Evolutionary conservation across 352 stramenopile species (phyloP).

Genomic region (Blastocystis sp.): DNA sequence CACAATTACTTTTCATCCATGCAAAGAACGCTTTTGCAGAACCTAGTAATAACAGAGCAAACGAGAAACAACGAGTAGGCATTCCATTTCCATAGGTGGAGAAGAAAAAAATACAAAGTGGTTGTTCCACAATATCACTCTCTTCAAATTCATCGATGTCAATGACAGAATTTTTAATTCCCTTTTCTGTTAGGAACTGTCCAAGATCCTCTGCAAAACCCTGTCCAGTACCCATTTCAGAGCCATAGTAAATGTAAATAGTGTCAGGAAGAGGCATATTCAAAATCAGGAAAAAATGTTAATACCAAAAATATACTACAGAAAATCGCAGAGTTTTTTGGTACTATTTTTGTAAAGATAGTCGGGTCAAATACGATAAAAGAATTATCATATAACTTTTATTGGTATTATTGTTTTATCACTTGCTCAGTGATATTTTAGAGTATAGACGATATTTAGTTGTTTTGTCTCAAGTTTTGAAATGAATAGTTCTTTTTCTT

Average conservation of each 20-base stretch:
- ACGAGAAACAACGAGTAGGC: neutral
- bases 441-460: neutral
- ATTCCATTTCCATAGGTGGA: constrained; percentile 50
- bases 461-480: neutral
- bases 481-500: neutral
- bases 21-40: constrained; percentile 39
- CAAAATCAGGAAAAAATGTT: neutral
- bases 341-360: too few relatives aligned
- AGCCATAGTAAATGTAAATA: constrained; percentile 57
- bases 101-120: constrained; percentile 55
- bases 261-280: neutral
- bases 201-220: constrained; percentile 41
- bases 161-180: constrained; percentile 38
- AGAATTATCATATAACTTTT: neutral
- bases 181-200: neutral
- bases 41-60: neutral
- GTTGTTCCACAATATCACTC: constrained; percentile 28
- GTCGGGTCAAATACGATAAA: too few relatives aligned
- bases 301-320: too few relatives aligned
- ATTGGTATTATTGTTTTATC: neutral
- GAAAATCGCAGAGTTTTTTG: too few relatives aligned
- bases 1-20: constrained; percentile 55
- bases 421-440: neutral
- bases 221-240: constrained; percentile 50
- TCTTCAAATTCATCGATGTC: constrained; percentile 58